Base-by-base conservation (phyloP, 179 eudicot species). In the Amaranthus tricolor region DNA sequence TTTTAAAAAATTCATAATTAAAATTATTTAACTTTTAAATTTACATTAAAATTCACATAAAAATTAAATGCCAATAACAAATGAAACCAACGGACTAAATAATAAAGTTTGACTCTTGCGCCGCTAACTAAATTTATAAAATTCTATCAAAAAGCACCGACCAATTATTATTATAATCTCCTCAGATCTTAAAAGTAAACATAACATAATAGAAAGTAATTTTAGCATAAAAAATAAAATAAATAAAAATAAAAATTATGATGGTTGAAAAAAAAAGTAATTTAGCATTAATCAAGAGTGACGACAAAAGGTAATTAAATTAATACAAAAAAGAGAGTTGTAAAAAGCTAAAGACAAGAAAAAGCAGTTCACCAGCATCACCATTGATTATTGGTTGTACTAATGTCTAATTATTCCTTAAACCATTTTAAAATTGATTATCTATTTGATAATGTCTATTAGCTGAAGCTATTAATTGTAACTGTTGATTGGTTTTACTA, bases 291-390 rank as follows among this genome's bases (percentile, higher is more conserved):
- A 75, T 57, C 17, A 75, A 45, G 71, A 20, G 31, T 31, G n/a
- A 57, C 11, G 56, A 75, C 59, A 67, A 57, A 58, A 12, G 21
- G 4, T 7, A 74, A 17, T 56, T 20, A 56, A 57, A 48, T 5
- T 13, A 4, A 73, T 3, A 5, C 43, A n/a, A 10, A 67, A 51
- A 75, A 59, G 49, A 16, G 21, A 67, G 48, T 66, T 56, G 78
- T 66, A 74, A 64, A 13, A 60, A 55, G 62, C 70, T 24, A 53
- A 66, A 66, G 63, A 75, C 72, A 66, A 66, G 66, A 57, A 65
- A 40, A 66, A 75, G 77, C 71, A 74, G 49, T 65, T 74, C 55
- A 45, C 63, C 53, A 65, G 75, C 75, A 72, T 72, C 75, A 60
- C 65, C 55, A 60, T 15, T 49, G n/a, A 52, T n/a, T 47, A 60